Evolutionary conservation across 495 filamentous ascomycete genomes (phyloP), one percentile per base, ranked within the genome.

Genomic region (Hyaloscypha bicolor): DNA sequence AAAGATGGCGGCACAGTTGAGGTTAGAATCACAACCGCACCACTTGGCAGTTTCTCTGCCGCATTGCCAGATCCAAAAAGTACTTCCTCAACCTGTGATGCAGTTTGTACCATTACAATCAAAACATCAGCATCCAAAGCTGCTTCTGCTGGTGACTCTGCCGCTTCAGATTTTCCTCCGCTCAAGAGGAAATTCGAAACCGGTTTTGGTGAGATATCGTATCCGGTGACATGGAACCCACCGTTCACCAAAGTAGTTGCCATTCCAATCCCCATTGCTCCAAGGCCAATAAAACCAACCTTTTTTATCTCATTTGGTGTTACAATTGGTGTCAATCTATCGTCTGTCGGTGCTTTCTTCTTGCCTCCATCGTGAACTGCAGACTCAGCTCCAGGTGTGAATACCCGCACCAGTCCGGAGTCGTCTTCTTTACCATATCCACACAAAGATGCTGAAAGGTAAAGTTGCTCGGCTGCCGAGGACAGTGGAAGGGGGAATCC

Each of bases 211-310:
- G 35, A 92, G 60, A 93, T 83, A 73, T 94, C 91, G 73, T 86
- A 94, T 62, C 89, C 90, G 53, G 85, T 89, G 14, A 94, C 89
- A 1, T 79, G 62, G 73, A 89, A 91, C 65, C 89, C 89, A 55
- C 86, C 78, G 72, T 88, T 88, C 66, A 93, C 79, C 55, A 94
- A 85, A 70, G 92, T 84, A 52, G 85, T 88, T 69, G 91, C 91
- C 90, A 94, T 94, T 69, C 91, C 90, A 73, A 90, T 90, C 72
- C 91, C 91, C 91, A 94, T 94, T 77, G 91, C 91, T 66, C 91
- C 91, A 11, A 94, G 89, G 80, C 91, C 91, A 66, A 91, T 89
- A 78, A 94, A 93, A 5, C 64, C 64, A 30, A 66, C 52, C 42
- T 66, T 35, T 75, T 73, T 3, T 74, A 80, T 76, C 25, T 76